Conservation (phyloP, 1,284 basidiomycete genomes). For the Fistulina hepatica region DNA sequence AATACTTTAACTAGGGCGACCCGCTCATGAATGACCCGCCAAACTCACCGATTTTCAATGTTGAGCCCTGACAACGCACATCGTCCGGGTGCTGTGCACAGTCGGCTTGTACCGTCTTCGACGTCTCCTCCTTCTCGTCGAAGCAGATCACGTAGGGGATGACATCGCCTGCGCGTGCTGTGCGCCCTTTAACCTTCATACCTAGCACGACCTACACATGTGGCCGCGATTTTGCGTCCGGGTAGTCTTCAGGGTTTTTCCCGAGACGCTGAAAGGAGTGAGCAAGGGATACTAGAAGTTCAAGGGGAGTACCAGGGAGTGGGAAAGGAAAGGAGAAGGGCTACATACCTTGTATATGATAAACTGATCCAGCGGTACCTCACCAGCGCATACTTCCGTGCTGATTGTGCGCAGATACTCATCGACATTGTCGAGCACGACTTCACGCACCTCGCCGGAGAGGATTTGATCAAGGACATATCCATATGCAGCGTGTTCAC, state of each 20-base stretch:
- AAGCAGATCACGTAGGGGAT: conserved; percentile 95
- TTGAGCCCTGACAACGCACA: conserved; percentile 56
- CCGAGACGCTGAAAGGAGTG: conserved; percentile 67
- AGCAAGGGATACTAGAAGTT: no score
- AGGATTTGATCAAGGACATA: conserved; percentile 86
- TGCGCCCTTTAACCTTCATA: conserved; percentile 78
- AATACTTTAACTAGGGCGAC: not conserved
- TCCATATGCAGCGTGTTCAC: no score
- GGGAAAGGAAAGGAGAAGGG: not conserved
- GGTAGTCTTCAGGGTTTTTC: conserved; percentile 94
- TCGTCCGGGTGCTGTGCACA: conserved; percentile 93
- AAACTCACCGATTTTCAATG: conserved; percentile 63
- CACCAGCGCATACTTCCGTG: conserved; percentile 66
- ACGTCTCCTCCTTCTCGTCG: conserved; percentile 59
- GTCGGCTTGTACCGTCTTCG: conserved; percentile 80
- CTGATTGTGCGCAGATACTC: conserved; percentile 77
- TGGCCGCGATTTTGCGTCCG: conserved; percentile 88
- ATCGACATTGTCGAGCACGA: conserved; percentile 86
- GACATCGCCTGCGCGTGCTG: conserved; percentile 82
- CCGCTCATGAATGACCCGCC: no score
- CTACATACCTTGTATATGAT: conserved; percentile 78
- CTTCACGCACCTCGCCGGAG: conserved; percentile 85
- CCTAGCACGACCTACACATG: conserved; percentile 95
- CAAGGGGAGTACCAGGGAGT: conserved; percentile 1
- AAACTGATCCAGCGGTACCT: conserved; percentile 82